A percentile compares a stretch with the other conserved stretches of the same genome.
phyloP scores from a whole-genome alignment of 768 basidiomycete genomes.

The Lentinus tigrinus region DNA sequence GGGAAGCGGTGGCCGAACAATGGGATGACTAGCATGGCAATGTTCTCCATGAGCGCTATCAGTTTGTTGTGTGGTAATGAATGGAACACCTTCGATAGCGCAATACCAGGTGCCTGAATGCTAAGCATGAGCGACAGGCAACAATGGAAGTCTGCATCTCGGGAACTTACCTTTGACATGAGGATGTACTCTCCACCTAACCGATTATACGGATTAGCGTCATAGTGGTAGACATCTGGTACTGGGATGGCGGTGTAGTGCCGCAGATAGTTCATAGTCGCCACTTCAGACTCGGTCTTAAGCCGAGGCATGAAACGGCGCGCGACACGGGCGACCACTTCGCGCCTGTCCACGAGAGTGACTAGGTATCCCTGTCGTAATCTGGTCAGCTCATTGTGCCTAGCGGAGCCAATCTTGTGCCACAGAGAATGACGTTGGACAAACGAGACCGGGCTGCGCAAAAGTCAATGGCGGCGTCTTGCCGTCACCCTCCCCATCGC shows the following conservation, averaged over 20 bases:
- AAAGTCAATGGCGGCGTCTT: too few relatives aligned
- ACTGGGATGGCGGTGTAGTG: slow-evolving; percentile 71
- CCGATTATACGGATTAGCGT: slow-evolving; percentile 81
- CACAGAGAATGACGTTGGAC: background rate
- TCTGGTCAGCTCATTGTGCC: background rate
- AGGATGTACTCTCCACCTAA: slow-evolving; percentile 84
- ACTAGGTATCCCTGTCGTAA: slow-evolving; percentile 68
- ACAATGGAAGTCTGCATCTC: background rate
- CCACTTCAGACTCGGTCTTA: slow-evolving; percentile 86
- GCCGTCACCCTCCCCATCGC: too few relatives aligned
- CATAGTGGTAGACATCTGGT: slow-evolving; percentile 72
- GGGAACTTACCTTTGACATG: slow-evolving; percentile 71
- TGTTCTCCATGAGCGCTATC: slow-evolving; percentile 61
- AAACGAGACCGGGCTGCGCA: too few relatives aligned
- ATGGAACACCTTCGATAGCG: slow-evolving; percentile 70
- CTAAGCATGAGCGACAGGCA: background rate
- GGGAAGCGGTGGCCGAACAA: slow-evolving; percentile 78
- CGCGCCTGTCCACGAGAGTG: slow-evolving; percentile 56
- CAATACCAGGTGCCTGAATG: slow-evolving; percentile 67
- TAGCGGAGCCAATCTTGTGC: background rate
- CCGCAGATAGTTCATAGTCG: slow-evolving; percentile 79
- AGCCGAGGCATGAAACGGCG: slow-evolving; percentile 83
- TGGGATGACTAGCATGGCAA: slow-evolving; percentile 67
- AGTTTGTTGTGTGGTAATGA: slow-evolving; percentile 65
- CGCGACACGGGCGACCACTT: slow-evolving; percentile 77